These are phyloP conservation scores for Penicillium sp. DNA, from an alignment of 2,329 filamentous ascomycete species.

Conservation along the genomic window DNA sequence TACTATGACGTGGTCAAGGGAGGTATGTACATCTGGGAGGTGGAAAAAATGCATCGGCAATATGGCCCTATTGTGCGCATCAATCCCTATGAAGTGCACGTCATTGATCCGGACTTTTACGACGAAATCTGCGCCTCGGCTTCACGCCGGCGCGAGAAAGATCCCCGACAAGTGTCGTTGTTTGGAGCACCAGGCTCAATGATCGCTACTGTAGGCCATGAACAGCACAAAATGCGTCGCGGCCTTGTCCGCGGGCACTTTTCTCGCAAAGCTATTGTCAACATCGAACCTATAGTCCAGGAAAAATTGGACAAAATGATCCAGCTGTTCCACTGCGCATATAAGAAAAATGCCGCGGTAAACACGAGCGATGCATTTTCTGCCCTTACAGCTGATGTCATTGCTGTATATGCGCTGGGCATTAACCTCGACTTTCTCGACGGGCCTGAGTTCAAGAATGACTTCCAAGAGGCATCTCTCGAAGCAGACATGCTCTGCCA, in stretches of 20 bases:
- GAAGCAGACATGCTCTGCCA: conserved; percentile 5
- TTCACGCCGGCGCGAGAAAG: conserved; percentile 25
- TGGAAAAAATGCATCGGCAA: not conserved
- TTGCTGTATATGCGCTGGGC: conserved; percentile 23
- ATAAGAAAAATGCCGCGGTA: conserved; percentile 5
- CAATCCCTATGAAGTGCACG: conserved; percentile 39
- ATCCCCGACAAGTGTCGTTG: conserved; percentile 10
- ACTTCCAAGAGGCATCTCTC: conserved; percentile 8
- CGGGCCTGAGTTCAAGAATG: conserved; percentile 3
- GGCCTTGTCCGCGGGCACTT: conserved; percentile 47
- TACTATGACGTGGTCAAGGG: not conserved
- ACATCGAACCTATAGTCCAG: conserved; percentile 37
- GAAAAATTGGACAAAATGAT: conserved; percentile 22
- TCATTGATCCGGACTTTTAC: conserved; percentile 35
- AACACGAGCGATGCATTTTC: conserved; percentile 19
- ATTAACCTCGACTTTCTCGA: conserved; percentile 9
- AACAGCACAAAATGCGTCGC: conserved; percentile 45
- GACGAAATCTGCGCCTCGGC: conserved; percentile 32
- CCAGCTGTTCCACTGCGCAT: conserved; percentile 12
- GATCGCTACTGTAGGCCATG: conserved; percentile 39
- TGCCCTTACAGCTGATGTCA: conserved; percentile 37
- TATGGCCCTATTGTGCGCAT: conserved; percentile 37
- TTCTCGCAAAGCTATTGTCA: conserved; percentile 39
- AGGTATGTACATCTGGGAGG: not conserved
- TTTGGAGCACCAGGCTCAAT: conserved; percentile 15